Percentiles rank a stretch among this genome's conserved stretches.
phyloP scores from a whole-genome alignment of 2,329 filamentous ascomycete genomes.

The Colletotrichum phormii region DNA sequence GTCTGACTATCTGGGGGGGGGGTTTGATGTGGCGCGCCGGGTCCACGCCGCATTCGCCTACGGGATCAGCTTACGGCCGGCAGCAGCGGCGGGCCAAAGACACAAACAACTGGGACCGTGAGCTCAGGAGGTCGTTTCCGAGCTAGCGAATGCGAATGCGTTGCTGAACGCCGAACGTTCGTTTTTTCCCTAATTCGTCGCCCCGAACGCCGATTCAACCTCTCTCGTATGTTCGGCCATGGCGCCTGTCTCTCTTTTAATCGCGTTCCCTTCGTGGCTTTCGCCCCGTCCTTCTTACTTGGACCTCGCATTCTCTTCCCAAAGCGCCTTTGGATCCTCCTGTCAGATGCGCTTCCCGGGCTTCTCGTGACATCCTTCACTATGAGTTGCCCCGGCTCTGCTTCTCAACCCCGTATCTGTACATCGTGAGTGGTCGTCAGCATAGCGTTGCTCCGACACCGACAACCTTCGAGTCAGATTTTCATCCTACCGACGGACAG shows the following conservation, averaged over 20 bases:
- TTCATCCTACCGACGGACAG: background rate
- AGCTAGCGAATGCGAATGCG: constrained; percentile 24
- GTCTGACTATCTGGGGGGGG: constrained; percentile 2
- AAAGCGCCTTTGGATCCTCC: background rate
- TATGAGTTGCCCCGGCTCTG: constrained; percentile 23
- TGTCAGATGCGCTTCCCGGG: background rate
- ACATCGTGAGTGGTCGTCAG: background rate
- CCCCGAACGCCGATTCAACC: constrained; percentile 31
- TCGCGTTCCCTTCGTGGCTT: background rate
- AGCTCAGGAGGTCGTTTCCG: constrained; percentile 5
- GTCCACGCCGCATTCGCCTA: constrained; percentile 26
- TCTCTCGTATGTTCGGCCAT: constrained; percentile 10
- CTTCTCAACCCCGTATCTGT: background rate
- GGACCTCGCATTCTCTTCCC: background rate
- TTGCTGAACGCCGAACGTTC: constrained; percentile 32
- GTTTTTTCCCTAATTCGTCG: constrained; percentile 11
- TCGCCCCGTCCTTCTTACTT: background rate
- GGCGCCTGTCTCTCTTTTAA: background rate
- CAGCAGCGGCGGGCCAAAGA: constrained; percentile 27
- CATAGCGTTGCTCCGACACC: background rate
- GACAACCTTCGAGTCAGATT: background rate
- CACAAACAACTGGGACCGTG: constrained; percentile 22
- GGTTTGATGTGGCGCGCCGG: constrained; percentile 22
- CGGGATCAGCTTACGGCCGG: constrained; percentile 32
- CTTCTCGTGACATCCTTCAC: constrained; percentile 5